Conservation (phyloP, 1,284 basidiomycete genomes). For the Trichosporon sp. region DNA sequence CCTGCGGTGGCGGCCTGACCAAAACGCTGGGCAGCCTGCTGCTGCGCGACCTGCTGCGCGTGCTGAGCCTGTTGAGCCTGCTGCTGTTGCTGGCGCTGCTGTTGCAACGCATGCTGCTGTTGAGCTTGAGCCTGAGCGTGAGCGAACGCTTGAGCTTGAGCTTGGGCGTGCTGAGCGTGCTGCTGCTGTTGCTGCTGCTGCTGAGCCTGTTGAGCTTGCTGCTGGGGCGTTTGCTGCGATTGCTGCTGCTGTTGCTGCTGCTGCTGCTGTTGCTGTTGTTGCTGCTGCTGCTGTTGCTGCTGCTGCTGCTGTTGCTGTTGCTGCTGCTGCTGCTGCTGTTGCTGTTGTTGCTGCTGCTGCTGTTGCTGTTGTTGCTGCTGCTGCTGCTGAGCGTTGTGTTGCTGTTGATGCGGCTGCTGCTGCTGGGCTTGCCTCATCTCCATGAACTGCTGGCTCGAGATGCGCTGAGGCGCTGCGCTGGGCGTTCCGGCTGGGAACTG, state of each 20-base stretch:
- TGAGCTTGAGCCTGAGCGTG: background rate
- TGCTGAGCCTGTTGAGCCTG: conserved; percentile 21
- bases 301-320: conserved; percentile 15
- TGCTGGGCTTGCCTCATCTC: conserved; percentile 25
- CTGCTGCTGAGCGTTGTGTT: no score
- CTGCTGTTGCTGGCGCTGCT: conserved; percentile 14
- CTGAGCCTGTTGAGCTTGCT: conserved; percentile 19
- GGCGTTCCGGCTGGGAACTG: conserved; percentile 15
- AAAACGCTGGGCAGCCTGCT: conserved; percentile 20
- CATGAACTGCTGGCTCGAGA: conserved; percentile 26
- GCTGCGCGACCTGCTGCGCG: conserved; percentile 10
- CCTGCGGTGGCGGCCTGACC: conserved; percentile 20
- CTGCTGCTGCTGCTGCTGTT: conserved; percentile 19
- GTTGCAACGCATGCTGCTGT: background rate
- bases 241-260: background rate
- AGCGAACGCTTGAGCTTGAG: background rate
- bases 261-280: conserved; percentile 17
- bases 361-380: conserved; percentile 13
- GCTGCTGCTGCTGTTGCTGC: conserved; percentile 23
- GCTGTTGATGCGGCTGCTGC: no score
- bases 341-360: conserved; percentile 19
- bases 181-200: conserved; percentile 20
- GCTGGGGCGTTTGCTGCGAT: background rate
- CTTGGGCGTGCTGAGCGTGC: conserved; percentile 10
- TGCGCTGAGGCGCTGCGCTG: conserved; percentile 16